Base-by-base conservation (phyloP, 352 stramenopile species). In the Globisporangium rhizosaccharum region DNA sequence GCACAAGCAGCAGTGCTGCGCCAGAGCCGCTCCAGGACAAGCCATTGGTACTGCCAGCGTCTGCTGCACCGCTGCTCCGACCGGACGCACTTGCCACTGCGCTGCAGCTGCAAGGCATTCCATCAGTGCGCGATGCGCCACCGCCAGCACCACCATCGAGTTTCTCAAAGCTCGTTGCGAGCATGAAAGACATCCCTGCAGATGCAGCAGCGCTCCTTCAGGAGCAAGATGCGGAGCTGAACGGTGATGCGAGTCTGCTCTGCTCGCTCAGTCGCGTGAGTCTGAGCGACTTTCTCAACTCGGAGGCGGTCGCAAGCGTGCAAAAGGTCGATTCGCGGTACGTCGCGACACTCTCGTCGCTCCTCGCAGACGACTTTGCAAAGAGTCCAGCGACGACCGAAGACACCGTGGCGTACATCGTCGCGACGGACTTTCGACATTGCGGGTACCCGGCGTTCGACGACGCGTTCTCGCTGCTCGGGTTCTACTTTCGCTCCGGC, bases 371-470 rank as follows among this genome's bases (percentile, higher is more conserved):
- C 59, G 72, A 83, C 25, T 41, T n/a, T 44, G 15, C 61, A 4
- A 72, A 66, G 65, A 64, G 49, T 42, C 53, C 62, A 66, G 57
- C 51, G 18, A 62, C 48, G 15, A 62, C 23, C 3, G 72, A 80
- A 59, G 60, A 66, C 51, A 37, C 55, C 4, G 65, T 80, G 18
- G 56, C 63, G 28, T 42, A 63, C 17, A 80, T 90, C 50, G 66
- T 79, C n/a, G 66, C 57, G 3, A 61, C 67, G 10, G 74, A 90
- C 49, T 90, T 90, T 55, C 67, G 66, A 25, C 68, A 78, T 46
- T 90, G 80, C 59, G 80, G 80, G 1, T 81, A 74, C 46, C 80
- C 80, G 63, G 80, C 80, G 9, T 73, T 90, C 26, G 78, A 88
- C 46, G 53, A 52, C 2, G 66, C 65, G 2, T 76, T 72, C 17